Evolutionary conservation across 352 stramenopile genomes (phyloP).

Genomic region (Albugo candida): DNA sequence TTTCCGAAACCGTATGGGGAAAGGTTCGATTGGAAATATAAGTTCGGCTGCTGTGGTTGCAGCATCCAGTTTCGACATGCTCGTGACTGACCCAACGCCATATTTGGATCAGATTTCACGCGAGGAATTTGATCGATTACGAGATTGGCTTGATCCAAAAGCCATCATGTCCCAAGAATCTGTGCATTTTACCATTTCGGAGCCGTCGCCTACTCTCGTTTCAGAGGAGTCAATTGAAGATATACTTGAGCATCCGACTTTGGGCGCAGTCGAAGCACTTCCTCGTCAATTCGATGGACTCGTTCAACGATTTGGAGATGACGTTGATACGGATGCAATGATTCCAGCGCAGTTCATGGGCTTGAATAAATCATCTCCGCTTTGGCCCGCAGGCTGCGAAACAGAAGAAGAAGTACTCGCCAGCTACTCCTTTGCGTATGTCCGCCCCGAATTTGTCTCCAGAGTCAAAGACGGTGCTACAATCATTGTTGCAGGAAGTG

Average conservation of each 20-base stretch:
- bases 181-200: slow-evolving; percentile 17
- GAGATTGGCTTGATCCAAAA: slow-evolving; percentile 35
- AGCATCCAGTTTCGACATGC: slow-evolving; percentile 61
- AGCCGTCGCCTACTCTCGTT: slow-evolving; percentile 25
- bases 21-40: slow-evolving; percentile 59
- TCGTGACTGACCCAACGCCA: slow-evolving; percentile 41
- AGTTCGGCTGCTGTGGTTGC: slow-evolving; percentile 43
- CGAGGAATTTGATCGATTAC: slow-evolving; percentile 61
- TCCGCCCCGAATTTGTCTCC: slow-evolving; percentile 49
- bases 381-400: slow-evolving; percentile 61
- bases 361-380: slow-evolving; percentile 51
- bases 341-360: slow-evolving; percentile 73
- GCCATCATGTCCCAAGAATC: slow-evolving; percentile 9
- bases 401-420: slow-evolving; percentile 61
- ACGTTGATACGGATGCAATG: slow-evolving; percentile 64
- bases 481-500: slow-evolving; percentile 56
- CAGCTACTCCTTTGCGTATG: slow-evolving; percentile 65
- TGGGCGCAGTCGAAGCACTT: slow-evolving; percentile 32
- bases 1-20: slow-evolving; percentile 73
- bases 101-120: slow-evolving; percentile 42
- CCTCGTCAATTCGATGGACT: slow-evolving; percentile 39
- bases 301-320: slow-evolving; percentile 55
- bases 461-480: slow-evolving; percentile 54
- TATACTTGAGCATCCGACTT: slow-evolving; percentile 27
- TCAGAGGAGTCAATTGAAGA: slow-evolving; percentile 9